Evolutionary conservation across 352 stramenopile genomes (phyloP).

Genomic region (Phytophthora multivora): DNA sequence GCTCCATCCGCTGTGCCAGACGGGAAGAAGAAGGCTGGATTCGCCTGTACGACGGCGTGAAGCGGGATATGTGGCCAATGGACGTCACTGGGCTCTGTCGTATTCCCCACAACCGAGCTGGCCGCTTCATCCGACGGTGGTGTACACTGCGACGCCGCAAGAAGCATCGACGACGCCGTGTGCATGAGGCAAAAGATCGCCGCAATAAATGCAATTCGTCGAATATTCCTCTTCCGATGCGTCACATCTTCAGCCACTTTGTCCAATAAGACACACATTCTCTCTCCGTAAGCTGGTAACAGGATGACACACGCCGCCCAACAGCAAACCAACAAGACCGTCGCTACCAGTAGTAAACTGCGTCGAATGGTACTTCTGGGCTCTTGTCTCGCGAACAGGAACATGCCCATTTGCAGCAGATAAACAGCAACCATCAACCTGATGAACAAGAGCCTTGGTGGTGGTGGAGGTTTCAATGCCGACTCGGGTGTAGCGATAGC

Average conservation of each 20-base stretch:
- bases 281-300: constrained; percentile 52
- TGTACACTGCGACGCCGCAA: constrained; percentile 49
- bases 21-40: constrained; percentile 73
- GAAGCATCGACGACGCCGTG: constrained; percentile 46
- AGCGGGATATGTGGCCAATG: constrained; percentile 44
- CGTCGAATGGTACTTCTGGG: constrained; percentile 35
- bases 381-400: constrained; percentile 42
- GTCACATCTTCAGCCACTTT: constrained; percentile 58
- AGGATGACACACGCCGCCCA: constrained; percentile 56
- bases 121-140: constrained; percentile 22
- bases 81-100: constrained; percentile 14
- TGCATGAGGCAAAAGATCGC: constrained; percentile 64
- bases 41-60: constrained; percentile 53
- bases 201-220: constrained; percentile 60
- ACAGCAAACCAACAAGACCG: constrained; percentile 49
- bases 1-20: constrained; percentile 22
- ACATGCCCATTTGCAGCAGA: constrained; percentile 50
- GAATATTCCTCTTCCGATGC: constrained; percentile 61
- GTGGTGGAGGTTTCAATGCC: constrained; percentile 24
- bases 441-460: constrained; percentile 60
- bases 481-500: constrained; percentile 10
- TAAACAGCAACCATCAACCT: constrained; percentile 55
- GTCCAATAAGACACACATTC: constrained; percentile 61
- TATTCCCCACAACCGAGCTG: constrained; percentile 18
- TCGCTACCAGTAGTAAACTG: constrained; percentile 55